These are phyloP conservation scores for Alternaria infectoria DNA, from an alignment of 2,329 filamentous ascomycete genomes.

Conservation along the genomic window DNA sequence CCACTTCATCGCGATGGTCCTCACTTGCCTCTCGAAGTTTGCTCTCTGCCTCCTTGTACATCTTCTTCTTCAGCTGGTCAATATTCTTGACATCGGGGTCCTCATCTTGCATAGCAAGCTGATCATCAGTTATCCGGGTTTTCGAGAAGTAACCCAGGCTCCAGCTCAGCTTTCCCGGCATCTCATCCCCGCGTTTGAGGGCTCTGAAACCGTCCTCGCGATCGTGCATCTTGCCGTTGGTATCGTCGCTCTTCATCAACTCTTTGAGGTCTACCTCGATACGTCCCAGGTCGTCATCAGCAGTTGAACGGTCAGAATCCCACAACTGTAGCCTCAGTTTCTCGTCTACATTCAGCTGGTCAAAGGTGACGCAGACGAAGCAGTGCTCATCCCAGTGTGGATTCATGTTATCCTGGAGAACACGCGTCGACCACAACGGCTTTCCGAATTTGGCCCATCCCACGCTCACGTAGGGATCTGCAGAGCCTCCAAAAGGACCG, in stretches of 20 bases:
- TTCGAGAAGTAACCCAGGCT: constrained; percentile 75
- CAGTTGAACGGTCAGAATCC: constrained; percentile 75
- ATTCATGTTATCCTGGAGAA: constrained; percentile 69
- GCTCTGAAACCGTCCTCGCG: constrained; percentile 70
- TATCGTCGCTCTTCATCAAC: constrained; percentile 65
- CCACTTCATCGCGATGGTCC: constrained; percentile 66
- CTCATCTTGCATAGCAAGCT: constrained; percentile 67
- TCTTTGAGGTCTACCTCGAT: constrained; percentile 72
- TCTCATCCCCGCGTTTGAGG: constrained; percentile 68
- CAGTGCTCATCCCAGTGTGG: constrained; percentile 75
- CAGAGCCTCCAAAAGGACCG: constrained; percentile 65
- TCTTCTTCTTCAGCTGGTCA: constrained; percentile 65
- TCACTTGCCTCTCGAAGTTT: constrained; percentile 71
- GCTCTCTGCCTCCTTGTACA: constrained; percentile 59
- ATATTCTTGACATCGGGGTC: constrained; percentile 64
- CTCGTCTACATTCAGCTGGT: constrained; percentile 75
- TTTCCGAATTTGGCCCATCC: constrained; percentile 81
- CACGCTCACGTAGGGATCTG: constrained; percentile 74
- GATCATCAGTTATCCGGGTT: constrained; percentile 65
- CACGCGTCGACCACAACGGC: constrained; percentile 68
- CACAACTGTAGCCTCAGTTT: constrained; percentile 73
- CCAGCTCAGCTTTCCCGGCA: constrained; percentile 74
- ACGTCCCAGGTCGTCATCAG: constrained; percentile 76
- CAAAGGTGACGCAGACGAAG: constrained; percentile 71
- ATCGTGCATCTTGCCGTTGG: constrained; percentile 67